phyloP scores from a whole-genome alignment of 768 basidiomycete genomes.

The Gelatoporia subvermispora region DNA sequence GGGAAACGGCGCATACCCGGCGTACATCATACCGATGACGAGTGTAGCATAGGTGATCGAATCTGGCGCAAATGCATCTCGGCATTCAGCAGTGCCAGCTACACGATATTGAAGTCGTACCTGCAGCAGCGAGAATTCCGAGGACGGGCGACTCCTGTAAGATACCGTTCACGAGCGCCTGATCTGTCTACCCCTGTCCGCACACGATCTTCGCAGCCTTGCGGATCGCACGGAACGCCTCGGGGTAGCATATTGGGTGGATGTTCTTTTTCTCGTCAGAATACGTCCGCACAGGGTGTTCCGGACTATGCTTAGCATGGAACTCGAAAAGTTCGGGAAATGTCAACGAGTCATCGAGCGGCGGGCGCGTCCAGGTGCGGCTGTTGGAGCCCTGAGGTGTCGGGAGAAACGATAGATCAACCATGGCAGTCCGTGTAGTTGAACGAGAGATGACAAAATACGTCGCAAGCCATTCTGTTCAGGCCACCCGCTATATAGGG shows the following conservation, averaged over 20 bases:
- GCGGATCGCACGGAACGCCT: conserved; percentile 2
- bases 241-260: conserved; percentile 4
- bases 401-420: too few relatives aligned
- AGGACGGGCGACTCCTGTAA: conserved; percentile 1
- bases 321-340: conserved; percentile 8
- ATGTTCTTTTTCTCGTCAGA: conserved; percentile 1
- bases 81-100: too few relatives aligned
- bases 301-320: conserved; percentile 4
- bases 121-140: conserved; percentile 7
- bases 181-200: neutral
- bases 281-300: conserved; percentile 5
- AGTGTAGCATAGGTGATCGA: conserved; percentile 14
- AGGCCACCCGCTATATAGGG: too few relatives aligned
- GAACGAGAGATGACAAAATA: too few relatives aligned
- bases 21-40: conserved; percentile 15
- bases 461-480: too few relatives aligned
- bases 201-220: conserved; percentile 2
- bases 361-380: conserved; percentile 3
- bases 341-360: conserved; percentile 2
- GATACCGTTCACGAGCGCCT: conserved; percentile 3
- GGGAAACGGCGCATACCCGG: conserved; percentile 25
- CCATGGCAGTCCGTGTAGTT: too few relatives aligned
- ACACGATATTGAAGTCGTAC: too few relatives aligned
- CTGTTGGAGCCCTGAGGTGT: conserved; percentile 2
- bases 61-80: too few relatives aligned